Conservation (phyloP, 1,284 basidiomycete genomes). For the Cryptococcus sp. region DNA sequence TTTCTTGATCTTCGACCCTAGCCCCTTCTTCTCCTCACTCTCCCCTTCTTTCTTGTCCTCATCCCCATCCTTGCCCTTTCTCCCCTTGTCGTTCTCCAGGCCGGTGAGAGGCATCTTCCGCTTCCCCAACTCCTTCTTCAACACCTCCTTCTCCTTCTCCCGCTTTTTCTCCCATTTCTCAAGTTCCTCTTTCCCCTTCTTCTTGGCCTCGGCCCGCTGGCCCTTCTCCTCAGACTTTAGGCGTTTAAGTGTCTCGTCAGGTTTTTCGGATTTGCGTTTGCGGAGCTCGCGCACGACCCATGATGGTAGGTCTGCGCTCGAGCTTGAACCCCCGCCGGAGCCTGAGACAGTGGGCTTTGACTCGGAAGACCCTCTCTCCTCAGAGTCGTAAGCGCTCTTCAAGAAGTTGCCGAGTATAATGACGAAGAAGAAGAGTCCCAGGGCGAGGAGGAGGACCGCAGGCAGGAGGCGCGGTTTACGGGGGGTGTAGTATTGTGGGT, state of each 20-base stretch:
- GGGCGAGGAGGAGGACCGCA: slow-evolving; percentile 10
- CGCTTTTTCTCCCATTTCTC: slow-evolving; percentile 16
- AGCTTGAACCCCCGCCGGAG: neutral
- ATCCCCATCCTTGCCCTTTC: neutral
- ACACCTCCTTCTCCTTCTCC: slow-evolving; percentile 15
- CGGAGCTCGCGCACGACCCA: slow-evolving; percentile 16
- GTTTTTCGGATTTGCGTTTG: slow-evolving; percentile 15
- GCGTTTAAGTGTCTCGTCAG: slow-evolving; percentile 14
- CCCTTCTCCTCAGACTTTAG: slow-evolving; percentile 16
- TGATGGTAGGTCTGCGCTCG: neutral
- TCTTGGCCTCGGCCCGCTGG: slow-evolving; percentile 11
- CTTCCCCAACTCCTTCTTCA: slow-evolving; percentile 17
- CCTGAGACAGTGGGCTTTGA: neutral
- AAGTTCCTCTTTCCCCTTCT: slow-evolving; percentile 11
- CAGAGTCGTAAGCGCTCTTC: slow-evolving; percentile 22
- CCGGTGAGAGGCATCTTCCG: slow-evolving; percentile 11
- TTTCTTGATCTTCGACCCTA: slow-evolving; percentile 1
- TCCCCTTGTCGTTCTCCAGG: slow-evolving; percentile 8
- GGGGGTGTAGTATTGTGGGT: slow-evolving; percentile 20
- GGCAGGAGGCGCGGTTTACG: slow-evolving; percentile 13
- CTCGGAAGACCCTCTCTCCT: neutral
- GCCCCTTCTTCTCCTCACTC: slow-evolving; percentile 1
- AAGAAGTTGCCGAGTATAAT: slow-evolving; percentile 22
- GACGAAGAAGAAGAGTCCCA: slow-evolving; percentile 14
- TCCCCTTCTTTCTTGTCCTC: slow-evolving; percentile 1